Evolutionary conservation across 106 monocot species (phyloP).

Genomic region (Acanthochlamys bracteata): DNA sequence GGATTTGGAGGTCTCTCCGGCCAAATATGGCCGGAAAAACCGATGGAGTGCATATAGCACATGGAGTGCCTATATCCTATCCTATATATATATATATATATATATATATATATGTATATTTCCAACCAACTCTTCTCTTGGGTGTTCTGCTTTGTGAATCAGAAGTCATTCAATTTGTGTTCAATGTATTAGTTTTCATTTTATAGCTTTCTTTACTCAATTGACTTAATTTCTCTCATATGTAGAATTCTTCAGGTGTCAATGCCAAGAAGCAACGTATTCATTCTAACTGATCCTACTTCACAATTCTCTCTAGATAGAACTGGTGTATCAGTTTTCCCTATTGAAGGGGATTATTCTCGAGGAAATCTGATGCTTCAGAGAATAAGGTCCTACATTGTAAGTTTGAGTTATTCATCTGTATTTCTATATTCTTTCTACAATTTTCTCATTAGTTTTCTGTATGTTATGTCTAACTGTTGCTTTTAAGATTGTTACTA

Average conservation of each 20-base stretch:
- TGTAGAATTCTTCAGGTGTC: slow-evolving; percentile 86
- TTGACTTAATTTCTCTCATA: slow-evolving; percentile 57
- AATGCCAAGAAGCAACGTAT: slow-evolving; percentile 76
- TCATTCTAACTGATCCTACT: slow-evolving; percentile 79
- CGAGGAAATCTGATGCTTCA: slow-evolving; percentile 91
- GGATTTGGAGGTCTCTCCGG: too few species aligned
- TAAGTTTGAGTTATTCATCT: slow-evolving; percentile 26
- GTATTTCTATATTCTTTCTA: too few species aligned
- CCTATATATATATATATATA: too few species aligned
- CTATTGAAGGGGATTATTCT: slow-evolving; percentile 86
- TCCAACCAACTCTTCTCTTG: background rate
- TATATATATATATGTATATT: too few species aligned
- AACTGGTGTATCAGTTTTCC: slow-evolving; percentile 34
- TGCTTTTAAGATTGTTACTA: background rate
- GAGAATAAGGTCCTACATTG: slow-evolving; percentile 88
- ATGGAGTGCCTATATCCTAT: background rate
- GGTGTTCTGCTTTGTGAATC: background rate
- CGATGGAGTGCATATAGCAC: too few species aligned
- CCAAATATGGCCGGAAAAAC: too few species aligned
- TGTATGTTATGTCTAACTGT: background rate
- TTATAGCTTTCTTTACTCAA: background rate
- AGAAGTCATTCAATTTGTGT: background rate
- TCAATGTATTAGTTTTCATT: background rate
- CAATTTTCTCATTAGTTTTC: background rate
- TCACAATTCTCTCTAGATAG: slow-evolving; percentile 38